A percentile compares a stretch with the other conserved stretches of the same genome.
Evolutionary conservation across 2,329 filamentous ascomycete species (phyloP).

Genomic region (Trichophyton simii): DNA sequence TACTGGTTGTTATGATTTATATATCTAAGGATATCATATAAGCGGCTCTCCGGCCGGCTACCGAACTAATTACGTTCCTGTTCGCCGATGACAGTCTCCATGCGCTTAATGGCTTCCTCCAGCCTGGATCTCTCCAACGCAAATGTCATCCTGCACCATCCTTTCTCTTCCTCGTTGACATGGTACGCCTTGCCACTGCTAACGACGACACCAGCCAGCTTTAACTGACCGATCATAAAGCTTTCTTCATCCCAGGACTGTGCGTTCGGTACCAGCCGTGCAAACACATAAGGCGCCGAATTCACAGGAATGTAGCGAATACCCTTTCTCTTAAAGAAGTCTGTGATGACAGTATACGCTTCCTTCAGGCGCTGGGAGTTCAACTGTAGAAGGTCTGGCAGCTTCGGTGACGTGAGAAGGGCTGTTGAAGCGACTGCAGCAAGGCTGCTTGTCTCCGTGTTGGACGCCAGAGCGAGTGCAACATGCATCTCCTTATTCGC

Average conservation of each 20-base stretch:
- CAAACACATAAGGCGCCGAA: not conserved
- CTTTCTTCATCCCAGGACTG: not conserved
- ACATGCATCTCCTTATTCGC: not conserved
- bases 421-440: not conserved
- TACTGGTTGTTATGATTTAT: not conserved
- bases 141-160: not conserved
- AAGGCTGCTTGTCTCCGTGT: not conserved
- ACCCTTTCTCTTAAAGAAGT: not conserved
- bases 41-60: not conserved
- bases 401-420: not conserved
- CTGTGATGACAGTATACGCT: not conserved
- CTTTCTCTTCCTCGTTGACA: not conserved
- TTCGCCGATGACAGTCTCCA: not conserved
- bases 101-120: not conserved
- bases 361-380: not conserved
- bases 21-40: not conserved
- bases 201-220: not conserved
- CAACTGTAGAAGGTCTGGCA: not conserved
- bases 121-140: not conserved
- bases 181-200: constrained; percentile 1
- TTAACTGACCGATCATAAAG: not conserved
- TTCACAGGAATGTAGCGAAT: constrained; percentile 3
- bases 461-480: not conserved
- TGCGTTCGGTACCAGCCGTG: not conserved
- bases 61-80: not conserved